Evolutionary conservation across 1,139 yeast genomes (phyloP).

Genomic region (Protomyces pachydermus): DNA sequence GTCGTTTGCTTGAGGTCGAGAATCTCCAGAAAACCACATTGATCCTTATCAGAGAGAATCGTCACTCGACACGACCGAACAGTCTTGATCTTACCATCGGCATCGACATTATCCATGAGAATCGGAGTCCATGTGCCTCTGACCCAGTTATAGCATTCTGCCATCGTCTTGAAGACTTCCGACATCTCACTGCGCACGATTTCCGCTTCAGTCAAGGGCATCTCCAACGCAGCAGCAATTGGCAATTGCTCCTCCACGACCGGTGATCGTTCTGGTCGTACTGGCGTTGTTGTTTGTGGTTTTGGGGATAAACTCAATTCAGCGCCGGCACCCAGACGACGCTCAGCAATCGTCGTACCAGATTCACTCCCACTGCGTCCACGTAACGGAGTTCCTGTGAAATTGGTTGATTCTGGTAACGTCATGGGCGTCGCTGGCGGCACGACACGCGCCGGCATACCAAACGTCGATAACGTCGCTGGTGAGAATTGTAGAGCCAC

Average conservation of each 20-base stretch:
- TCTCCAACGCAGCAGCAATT: background rate
- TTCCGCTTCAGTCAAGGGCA: background rate
- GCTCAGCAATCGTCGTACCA: conserved; percentile 5
- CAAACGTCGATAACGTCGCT: conserved; percentile 14
- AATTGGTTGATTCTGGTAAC: conserved; percentile 12
- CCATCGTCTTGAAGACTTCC: conserved; percentile 17
- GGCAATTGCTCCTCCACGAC: background rate
- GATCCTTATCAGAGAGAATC: background rate
- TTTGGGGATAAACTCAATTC: conserved; percentile 4
- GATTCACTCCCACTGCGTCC: background rate
- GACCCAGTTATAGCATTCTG: conserved; percentile 23
- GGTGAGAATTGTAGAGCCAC: conserved; percentile 21
- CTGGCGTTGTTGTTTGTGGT: background rate
- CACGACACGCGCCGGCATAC: conserved; percentile 16
- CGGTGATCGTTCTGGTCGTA: background rate
- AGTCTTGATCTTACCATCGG: conserved; percentile 10
- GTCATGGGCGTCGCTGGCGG: conserved; percentile 12
- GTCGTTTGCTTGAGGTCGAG: conserved; percentile 11
- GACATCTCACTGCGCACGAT: conserved; percentile 1
- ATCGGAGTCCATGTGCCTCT: conserved; percentile 22
- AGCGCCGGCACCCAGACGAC: conserved; percentile 11
- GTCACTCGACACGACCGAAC: conserved; percentile 18
- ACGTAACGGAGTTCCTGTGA: background rate
- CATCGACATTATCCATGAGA: conserved; percentile 19
- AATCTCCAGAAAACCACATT: conserved; percentile 15